A percentile compares a stretch with the other conserved stretches of the same genome.
Conservation (phyloP, 2,329 filamentous ascomycete genomes). For the Periconia sp. region DNA sequence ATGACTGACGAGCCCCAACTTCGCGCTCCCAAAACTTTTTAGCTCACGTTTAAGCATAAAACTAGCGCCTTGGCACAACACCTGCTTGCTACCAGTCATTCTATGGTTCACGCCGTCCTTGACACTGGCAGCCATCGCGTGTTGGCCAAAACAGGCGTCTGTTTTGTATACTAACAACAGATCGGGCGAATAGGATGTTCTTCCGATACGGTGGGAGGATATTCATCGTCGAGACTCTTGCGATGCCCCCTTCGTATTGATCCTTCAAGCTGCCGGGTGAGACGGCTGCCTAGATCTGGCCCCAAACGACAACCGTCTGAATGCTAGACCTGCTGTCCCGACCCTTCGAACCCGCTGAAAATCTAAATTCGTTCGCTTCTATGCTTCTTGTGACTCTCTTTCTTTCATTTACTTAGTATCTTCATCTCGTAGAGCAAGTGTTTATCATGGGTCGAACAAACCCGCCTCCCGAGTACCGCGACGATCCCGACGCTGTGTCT, state of each 20-base stretch:
- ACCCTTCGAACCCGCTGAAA: not conserved
- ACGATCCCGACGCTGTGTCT: conserved; percentile 47
- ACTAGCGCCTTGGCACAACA: conserved; percentile 29
- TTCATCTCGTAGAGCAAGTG: conserved; percentile 2
- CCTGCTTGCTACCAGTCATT: too few species aligned
- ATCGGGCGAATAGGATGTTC: too few species aligned
- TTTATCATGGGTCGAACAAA: conserved; percentile 39
- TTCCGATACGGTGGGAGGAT: too few species aligned
- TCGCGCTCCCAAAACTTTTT: conserved; percentile 34
- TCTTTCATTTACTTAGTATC: not conserved
- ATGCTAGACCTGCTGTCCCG: not conserved
- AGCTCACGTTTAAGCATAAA: conserved; percentile 35
- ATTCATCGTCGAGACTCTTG: too few species aligned
- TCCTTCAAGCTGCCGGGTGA: not conserved
- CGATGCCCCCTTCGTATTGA: not conserved
- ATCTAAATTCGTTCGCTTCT: too few species aligned
- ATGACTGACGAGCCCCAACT: conserved; percentile 7
- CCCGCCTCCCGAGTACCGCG: conserved; percentile 34
- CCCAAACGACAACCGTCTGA: conserved; percentile 5
- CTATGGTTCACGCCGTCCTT: too few species aligned
- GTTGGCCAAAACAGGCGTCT: too few species aligned
- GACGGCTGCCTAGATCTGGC: conserved; percentile 11
- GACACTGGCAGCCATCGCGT: too few species aligned
- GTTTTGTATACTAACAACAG: too few species aligned
- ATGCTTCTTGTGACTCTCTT: not conserved